phyloP scores from a whole-genome alignment of 768 basidiomycete genomes.

The Lyophyllum semitale region DNA sequence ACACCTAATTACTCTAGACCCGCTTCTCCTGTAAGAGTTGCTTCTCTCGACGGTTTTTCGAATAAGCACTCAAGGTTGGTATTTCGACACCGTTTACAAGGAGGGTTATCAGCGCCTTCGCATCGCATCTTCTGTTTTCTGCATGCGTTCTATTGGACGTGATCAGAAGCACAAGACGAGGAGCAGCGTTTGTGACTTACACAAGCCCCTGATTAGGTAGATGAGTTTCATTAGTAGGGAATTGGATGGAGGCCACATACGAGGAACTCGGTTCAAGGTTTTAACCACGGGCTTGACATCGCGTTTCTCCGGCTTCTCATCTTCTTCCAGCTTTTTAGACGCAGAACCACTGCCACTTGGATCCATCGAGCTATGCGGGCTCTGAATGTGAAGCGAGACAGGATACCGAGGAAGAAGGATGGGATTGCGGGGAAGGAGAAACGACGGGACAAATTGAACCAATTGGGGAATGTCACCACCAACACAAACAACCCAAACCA shows the following conservation, averaged over 20 bases:
- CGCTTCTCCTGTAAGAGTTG: slow-evolving; percentile 85
- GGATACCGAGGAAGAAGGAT: slow-evolving; percentile 10
- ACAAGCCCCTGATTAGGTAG: slow-evolving; percentile 65
- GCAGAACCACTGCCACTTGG: slow-evolving; percentile 27
- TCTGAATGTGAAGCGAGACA: slow-evolving; percentile 19
- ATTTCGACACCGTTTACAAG: slow-evolving; percentile 92
- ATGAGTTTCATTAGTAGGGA: slow-evolving; percentile 16
- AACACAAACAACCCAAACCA: slow-evolving; percentile 20
- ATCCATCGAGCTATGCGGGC: slow-evolving; percentile 33
- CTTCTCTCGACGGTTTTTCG: slow-evolving; percentile 89
- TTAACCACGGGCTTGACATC: slow-evolving; percentile 74
- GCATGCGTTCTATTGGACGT: slow-evolving; percentile 76
- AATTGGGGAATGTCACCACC: slow-evolving; percentile 21
- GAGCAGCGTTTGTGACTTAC: slow-evolving; percentile 44
- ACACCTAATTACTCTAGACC: slow-evolving; percentile 73
- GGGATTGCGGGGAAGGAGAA: slow-evolving; percentile 20
- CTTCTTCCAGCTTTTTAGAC: slow-evolving; percentile 68
- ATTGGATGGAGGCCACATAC: slow-evolving; percentile 48
- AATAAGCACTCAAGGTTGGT: slow-evolving; percentile 91
- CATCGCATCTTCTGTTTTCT: slow-evolving; percentile 98
- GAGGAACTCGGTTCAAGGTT: slow-evolving; percentile 84
- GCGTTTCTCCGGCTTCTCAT: slow-evolving; percentile 57
- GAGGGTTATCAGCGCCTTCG: slow-evolving; percentile 94
- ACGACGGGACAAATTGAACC: slow-evolving; percentile 23
- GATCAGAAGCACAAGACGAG: slow-evolving; percentile 12